Base-by-base conservation (phyloP, 305 asterid species). In the Fraxinus xanthoxyloides region DNA sequence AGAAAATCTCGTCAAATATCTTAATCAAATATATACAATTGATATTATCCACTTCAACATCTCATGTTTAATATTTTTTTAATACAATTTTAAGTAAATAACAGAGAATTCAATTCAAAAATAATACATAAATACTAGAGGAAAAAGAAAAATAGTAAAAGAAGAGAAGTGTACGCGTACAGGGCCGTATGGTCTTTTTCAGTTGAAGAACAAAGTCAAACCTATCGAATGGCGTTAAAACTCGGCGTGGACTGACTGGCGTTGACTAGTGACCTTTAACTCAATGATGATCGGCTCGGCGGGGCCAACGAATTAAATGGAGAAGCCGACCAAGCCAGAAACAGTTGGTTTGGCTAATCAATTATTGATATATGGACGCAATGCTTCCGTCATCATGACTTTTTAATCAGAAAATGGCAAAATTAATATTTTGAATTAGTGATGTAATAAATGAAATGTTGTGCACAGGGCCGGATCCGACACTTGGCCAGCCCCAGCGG, bases 211-310 rank as follows among this genome's bases (percentile, higher is more conserved):
- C 2, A 26, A 32, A 48, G 89, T 81, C 83, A 84, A 81, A 74
- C 2, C 10, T 4, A 15, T 63, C 15, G 70, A 80, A 72, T 28
- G 38, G 23, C 38, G 3, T 67, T 13, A 67, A 30, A 72, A 34
- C 83, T 79, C 82, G 83, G 87, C 89, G 85, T 79, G 76, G 72
- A 65, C 82, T 8, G 91, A 89, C 90, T 48, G 89, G 83, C 80
- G 77, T 83, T 86, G 90, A 86, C 88, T 9, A 23, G 80, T 2
- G 74, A 7, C 69, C 36, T 10, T 15, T 1, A 23, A 3, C 72
- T n/a, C 9, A 1, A 1, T 6, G 10, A 54, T n/a, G 10, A 54
- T 2, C 26, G 10, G 65, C 10, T 5, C 10, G 9, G 38, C 1
- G 69, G 19, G 23, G 21, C 23, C 36, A 5, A 67, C 75, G 21